Evolutionary conservation across 495 filamentous ascomycete genomes (phyloP), one percentile per base, ranked within the genome.

Genomic region (Trypethelium eluteriae): DNA sequence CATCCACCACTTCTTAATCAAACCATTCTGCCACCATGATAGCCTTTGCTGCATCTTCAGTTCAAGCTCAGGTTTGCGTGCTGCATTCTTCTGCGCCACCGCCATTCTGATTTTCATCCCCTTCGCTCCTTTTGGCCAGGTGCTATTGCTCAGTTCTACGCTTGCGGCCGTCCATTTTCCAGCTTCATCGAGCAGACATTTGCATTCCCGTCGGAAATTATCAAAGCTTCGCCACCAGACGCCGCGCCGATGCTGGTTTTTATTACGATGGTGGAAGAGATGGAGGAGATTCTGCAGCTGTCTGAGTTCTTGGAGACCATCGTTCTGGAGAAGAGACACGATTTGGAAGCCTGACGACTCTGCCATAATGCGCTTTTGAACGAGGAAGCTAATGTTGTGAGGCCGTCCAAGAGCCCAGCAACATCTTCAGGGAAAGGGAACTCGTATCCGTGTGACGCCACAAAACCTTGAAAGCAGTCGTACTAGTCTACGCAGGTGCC

Each of bases 241-340:
- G 44, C 69, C 67, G 38, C 66, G 69, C 18, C 73, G 71, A 53
- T 74, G 73, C 59, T 74, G 73, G 61, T 74, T 74, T 32, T 74
- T 68, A 62, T 74, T 74, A 49, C 73, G 66, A 47, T 71, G 71
- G 39, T 66, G 38, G 69, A 74, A 69, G 34, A 70, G 67, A 35
- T 73, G 67, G 2, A 74, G 53, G 14, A 74, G 39, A 57, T 68
- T 57, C 14, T 64, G 12, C 14, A 72, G 56, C 44, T 69, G 69
- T 35, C 57, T 36, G 25, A 59, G 53, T 59, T 59, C 53, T 14
- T 35, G 53, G 14, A 59, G 5, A 35, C 6, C 9, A 6, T 59
- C 53, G 10, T 59, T 18, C 14, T 59, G 53, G 32, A 59, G 53
- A 34, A 59, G 7, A 7, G 32, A 59, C 2, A 3, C 18, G 32